Evolutionary conservation across 2,329 filamentous ascomycete genomes (phyloP), one percentile per base, ranked within the genome.

Genomic region (Penicillium sp.): DNA sequence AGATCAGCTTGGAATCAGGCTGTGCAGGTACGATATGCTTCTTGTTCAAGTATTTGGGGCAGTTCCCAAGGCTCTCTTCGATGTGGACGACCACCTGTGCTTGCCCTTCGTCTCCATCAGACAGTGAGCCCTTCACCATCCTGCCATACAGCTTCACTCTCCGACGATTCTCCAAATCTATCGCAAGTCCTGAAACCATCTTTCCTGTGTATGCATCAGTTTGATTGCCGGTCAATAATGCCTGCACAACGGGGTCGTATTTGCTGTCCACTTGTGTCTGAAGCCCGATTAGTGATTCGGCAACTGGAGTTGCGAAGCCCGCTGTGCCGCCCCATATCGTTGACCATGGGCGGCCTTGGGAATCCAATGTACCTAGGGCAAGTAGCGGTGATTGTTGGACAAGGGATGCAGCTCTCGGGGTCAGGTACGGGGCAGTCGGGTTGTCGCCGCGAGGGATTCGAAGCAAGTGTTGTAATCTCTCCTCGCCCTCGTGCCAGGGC

Each of bases 41-140:
- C 66, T 84, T 85, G 72, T 93, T 94, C 34, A 96, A 70, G 65
- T 96, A 96, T 72, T 96, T 96, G 2, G 91, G 90, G 65, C 90
- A 95, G 65, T 94, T 95, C 0, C 89, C 84, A 9, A 95, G 67
- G 61, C 85, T 89, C 71, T 89, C 87, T 32, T 88, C 82, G 54
- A 95, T 85, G 39, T 82, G 81, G 43, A 91, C 78, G 14, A 88
- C 85, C 35, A 93, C 74, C 62, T 87, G 83, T 2, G 82, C 71
- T 69, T 52, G 61, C 53, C n/a, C 61, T 60, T 34, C 16, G 16
- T 66, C 52, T 72, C 69, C 31, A 61, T 63, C 24, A 56, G 50
- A 34, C 4, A 87, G 70, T 3, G 82, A 80, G 0, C 87, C 89
- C 4, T 85, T 86, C 18, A 89, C 70, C 80, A 92, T 85, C 35